phyloP scores from a whole-genome alignment of 352 stramenopile genomes.

The Phytophthora sansomeana region DNA sequence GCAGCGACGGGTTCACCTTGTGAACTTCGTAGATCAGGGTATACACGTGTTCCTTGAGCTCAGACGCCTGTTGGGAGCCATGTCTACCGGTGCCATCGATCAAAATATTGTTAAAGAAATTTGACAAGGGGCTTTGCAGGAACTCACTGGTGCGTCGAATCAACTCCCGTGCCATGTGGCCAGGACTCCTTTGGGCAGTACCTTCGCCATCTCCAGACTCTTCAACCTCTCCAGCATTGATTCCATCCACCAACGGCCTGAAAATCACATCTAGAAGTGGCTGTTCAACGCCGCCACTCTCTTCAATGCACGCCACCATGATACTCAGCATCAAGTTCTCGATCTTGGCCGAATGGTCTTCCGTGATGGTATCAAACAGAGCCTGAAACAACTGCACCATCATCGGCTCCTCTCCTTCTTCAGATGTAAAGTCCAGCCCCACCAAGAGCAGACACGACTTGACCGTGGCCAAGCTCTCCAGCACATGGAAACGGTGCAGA shows the following conservation, averaged over 20 bases:
- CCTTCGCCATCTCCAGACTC: slow-evolving; percentile 1
- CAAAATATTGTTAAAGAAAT: slow-evolving; percentile 87
- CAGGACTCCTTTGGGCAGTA: slow-evolving; percentile 40
- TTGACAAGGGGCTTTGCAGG: slow-evolving; percentile 70
- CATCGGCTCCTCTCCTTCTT: slow-evolving; percentile 53
- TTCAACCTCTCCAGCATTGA: not conserved
- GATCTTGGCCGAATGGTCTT: slow-evolving; percentile 72
- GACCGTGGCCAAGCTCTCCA: slow-evolving; percentile 71
- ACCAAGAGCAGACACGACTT: slow-evolving; percentile 71
- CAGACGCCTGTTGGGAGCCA: slow-evolving; percentile 36
- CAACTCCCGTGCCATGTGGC: slow-evolving; percentile 75
- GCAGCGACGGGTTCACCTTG: slow-evolving; percentile 75
- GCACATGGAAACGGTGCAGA: slow-evolving; percentile 57
- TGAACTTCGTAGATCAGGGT: slow-evolving; percentile 86
- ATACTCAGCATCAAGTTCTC: slow-evolving; percentile 81
- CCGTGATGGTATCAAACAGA: slow-evolving; percentile 72
- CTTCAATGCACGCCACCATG: slow-evolving; percentile 79
- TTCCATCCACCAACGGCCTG: slow-evolving; percentile 50
- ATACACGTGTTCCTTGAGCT: slow-evolving; percentile 86
- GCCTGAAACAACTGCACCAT: slow-evolving; percentile 77
- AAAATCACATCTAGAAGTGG: slow-evolving; percentile 77
- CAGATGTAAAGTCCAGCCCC: slow-evolving; percentile 53
- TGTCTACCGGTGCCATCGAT: slow-evolving; percentile 50
- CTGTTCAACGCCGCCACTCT: slow-evolving; percentile 68
- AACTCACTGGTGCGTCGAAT: slow-evolving; percentile 75